phyloP scores from a whole-genome alignment of 2,329 filamentous ascomycete genomes.

The Claviceps humidiphila region DNA sequence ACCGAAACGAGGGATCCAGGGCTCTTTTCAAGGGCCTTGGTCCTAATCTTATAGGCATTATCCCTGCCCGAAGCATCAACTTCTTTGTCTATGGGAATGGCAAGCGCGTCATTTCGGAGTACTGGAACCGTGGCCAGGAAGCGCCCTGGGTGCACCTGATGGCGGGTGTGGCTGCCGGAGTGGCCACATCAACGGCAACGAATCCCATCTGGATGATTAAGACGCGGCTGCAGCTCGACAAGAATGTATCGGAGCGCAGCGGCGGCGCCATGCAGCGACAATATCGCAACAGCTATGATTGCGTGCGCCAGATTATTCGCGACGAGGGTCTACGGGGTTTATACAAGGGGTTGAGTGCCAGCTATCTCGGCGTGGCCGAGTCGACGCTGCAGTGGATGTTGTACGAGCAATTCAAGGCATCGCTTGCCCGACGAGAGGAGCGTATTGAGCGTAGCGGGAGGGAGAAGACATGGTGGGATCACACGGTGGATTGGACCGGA shows the following conservation, averaged over 20 bases:
- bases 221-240: conserved; percentile 83
- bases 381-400: conserved; percentile 87
- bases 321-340: conserved; percentile 71
- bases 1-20: conserved; percentile 67
- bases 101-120: conserved; percentile 66
- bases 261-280: conserved; percentile 43
- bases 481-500: conserved; percentile 63
- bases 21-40: conserved; percentile 89
- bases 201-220: conserved; percentile 97
- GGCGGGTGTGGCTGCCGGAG: conserved; percentile 64
- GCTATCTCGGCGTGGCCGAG: conserved; percentile 82
- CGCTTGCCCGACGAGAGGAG: conserved; percentile 52
- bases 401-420: conserved; percentile 82
- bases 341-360: conserved; percentile 83
- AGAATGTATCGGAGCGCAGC: conserved; percentile 55
- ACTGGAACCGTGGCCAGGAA: conserved; percentile 58
- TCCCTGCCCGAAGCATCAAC: conserved; percentile 82
- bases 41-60: conserved; percentile 78
- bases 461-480: conserved; percentile 57
- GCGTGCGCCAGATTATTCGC: conserved; percentile 66
- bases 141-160: conserved; percentile 65
- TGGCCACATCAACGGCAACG: conserved; percentile 79
- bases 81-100: conserved; percentile 91
- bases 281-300: conserved; percentile 83
- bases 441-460: conserved; percentile 43